A percentile compares a stretch with the other conserved stretches of the same genome.
Evolutionary conservation across 2,329 filamentous ascomycete genomes (phyloP).

Genomic region (Shiraia bambusicola): DNA sequence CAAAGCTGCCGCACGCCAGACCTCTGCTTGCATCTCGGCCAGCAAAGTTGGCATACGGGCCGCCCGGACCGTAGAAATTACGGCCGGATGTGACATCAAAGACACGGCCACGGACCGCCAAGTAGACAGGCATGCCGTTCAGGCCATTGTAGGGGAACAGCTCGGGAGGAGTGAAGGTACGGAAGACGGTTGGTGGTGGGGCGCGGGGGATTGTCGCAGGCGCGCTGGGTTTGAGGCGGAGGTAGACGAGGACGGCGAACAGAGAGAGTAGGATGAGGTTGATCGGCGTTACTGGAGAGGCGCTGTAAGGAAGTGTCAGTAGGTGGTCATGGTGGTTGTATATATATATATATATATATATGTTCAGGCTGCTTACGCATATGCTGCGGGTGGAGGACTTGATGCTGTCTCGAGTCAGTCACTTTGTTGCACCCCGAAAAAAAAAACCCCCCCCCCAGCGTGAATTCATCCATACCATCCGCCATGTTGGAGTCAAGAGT

Average conservation of each 20-base stretch:
- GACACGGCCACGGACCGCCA: conserved; percentile 86
- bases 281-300: conserved; percentile 59
- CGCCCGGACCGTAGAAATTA: conserved; percentile 95
- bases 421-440: background rate
- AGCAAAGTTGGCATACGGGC: conserved; percentile 94
- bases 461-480: conserved; percentile 23
- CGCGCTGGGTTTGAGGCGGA: conserved; percentile 58
- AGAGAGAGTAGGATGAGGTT: conserved; percentile 63
- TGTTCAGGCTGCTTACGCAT: conserved; percentile 43
- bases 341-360: background rate
- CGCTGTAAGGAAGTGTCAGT: conserved; percentile 42
- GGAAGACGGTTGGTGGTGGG: conserved; percentile 76
- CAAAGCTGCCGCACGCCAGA: conserved; percentile 87
- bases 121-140: conserved; percentile 73
- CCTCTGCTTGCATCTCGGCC: conserved; percentile 88
- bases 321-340: conserved; percentile 1
- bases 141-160: conserved; percentile 84
- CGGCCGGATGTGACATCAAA: conserved; percentile 86
- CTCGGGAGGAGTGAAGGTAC: conserved; percentile 77
- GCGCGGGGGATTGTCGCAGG: conserved; percentile 55
- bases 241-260: conserved; percentile 59
- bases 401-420: conserved; percentile 54
- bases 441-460: no score
- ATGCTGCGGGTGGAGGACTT: conserved; percentile 56
- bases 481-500: conserved; percentile 21